Conservation (phyloP, 2,329 filamentous ascomycete species). For the Thelonectria discophora region DNA sequence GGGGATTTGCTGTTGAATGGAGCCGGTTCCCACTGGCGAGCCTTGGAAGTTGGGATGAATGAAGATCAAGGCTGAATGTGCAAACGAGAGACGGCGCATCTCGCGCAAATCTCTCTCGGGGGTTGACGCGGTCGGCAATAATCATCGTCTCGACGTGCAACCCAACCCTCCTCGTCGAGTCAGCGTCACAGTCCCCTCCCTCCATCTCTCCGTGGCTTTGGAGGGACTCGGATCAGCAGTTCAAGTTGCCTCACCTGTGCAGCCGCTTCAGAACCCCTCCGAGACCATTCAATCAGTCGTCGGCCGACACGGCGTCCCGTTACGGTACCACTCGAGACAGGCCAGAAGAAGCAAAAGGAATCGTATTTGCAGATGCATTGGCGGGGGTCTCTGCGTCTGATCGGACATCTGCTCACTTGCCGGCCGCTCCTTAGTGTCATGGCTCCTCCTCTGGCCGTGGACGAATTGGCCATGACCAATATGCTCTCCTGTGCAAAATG, state of each 20-base stretch:
- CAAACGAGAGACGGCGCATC: conserved; percentile 16
- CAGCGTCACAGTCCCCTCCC: conserved; percentile 4
- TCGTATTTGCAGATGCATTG: conserved; percentile 33
- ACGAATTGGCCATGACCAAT: neutral
- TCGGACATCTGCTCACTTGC: conserved; percentile 29
- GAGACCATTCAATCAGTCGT: conserved; percentile 19
- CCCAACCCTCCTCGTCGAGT: too few species aligned
- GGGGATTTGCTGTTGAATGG: conserved; percentile 33
- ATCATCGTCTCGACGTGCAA: too few species aligned
- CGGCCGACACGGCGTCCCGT: conserved; percentile 13
- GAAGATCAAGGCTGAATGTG: conserved; percentile 39
- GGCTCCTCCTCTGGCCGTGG: conserved; percentile 13
- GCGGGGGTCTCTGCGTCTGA: conserved; percentile 30
- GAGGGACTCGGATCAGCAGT: conserved; percentile 1
- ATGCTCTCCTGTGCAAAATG: conserved; percentile 16
- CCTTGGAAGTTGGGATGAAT: conserved; percentile 35
- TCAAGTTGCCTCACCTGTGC: neutral
- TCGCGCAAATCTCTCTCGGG: neutral
- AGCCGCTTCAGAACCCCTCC: conserved; percentile 5
- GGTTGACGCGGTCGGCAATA: too few species aligned
- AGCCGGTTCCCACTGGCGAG: conserved; percentile 29
- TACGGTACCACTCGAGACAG: conserved; percentile 11
- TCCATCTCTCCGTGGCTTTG: conserved; percentile 3
- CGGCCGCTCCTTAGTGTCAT: conserved; percentile 20
- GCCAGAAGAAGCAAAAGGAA: conserved; percentile 12